Base-by-base conservation (phyloP, 164 flowering plant species). In the Macadamia tetraphylla region DNA sequence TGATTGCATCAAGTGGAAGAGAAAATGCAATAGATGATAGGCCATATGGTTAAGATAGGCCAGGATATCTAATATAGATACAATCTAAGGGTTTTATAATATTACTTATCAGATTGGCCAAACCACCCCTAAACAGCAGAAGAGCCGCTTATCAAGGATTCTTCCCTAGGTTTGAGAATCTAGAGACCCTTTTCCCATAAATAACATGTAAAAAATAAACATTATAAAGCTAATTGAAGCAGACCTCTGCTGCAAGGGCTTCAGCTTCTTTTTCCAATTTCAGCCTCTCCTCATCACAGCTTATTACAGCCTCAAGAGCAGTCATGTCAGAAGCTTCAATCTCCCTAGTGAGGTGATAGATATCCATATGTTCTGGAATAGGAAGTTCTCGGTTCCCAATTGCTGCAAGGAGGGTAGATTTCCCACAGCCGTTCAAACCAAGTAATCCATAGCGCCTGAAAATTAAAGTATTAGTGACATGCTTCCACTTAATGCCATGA, bases 281-380 rank as follows among this genome's bases (percentile, higher is more conserved):
- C 71, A 92, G 56, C 78, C 92, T 83, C 76, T 94, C 98, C 78
- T 94, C 98, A 71, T 94, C 97, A 84, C 97, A 92, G 63, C 77
- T 80, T 32, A 94, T 84, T 48, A 94, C 98, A 76, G 95, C 98
- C 79, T 88, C 87, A 51, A 94, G 88, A 14, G 97, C 60, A 75
- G 98, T 76, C 94, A 88, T 85, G 75, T 92, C 98, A 67, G 97
- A 88, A 58, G 97, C 98, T 80, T 92, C 98, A 82, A 94, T 92
- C 78, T 94, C 98, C 73, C 92, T 71, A 1, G 80, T 67, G 4
- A 94, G 87, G 72, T 92, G 98, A 76, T 79, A 88, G 43, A 94
- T 92, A 80, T 94, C 98, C 97, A 94, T 92, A 79, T 94, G 97
- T 0, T 92, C 97, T 23, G 98, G 98, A 70, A 94, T 90, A 1